Evolutionary conservation across 129 eudicot species (phyloP).

Genomic region (Tagetes patula): DNA sequence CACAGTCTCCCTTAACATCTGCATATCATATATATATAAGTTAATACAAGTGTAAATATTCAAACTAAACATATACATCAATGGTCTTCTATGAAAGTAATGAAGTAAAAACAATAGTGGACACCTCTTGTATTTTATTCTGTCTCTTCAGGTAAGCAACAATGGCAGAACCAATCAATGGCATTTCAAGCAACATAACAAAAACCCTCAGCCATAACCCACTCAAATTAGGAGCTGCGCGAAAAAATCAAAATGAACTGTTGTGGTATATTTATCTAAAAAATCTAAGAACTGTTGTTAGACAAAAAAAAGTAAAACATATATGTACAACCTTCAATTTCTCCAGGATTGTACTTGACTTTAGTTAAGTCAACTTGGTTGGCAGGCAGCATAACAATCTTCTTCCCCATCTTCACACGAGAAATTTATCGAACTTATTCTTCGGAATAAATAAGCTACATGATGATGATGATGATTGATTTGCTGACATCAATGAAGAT

Average conservation of each 20-base stretch:
- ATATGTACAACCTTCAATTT: slow-evolving; percentile 40
- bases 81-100: background rate
- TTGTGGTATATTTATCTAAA: too few relatives aligned
- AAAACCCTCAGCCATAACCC: slow-evolving; percentile 48
- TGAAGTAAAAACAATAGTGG: background rate
- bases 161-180: slow-evolving; percentile 54
- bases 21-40: slow-evolving; percentile 20
- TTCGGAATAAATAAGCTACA: slow-evolving; percentile 1
- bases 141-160: slow-evolving; percentile 51
- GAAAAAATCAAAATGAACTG: background rate
- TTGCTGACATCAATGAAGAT: slow-evolving; percentile 11
- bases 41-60: background rate
- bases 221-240: slow-evolving; percentile 74
- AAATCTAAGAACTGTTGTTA: too few relatives aligned
- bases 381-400: slow-evolving; percentile 65
- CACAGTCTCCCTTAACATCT: slow-evolving; percentile 72
- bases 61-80: too few relatives aligned
- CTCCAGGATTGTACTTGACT: slow-evolving; percentile 51
- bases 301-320: too few relatives aligned
- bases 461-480: background rate
- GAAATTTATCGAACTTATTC: background rate
- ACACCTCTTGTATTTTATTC: slow-evolving; percentile 64
- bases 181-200: slow-evolving; percentile 54
- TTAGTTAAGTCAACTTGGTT: slow-evolving; percentile 48
- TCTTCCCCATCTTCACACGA: slow-evolving; percentile 56